These are phyloP conservation scores for Laguncularia racemosa DNA, from an alignment of 345 rosid species.

Conservation along the genomic window DNA sequence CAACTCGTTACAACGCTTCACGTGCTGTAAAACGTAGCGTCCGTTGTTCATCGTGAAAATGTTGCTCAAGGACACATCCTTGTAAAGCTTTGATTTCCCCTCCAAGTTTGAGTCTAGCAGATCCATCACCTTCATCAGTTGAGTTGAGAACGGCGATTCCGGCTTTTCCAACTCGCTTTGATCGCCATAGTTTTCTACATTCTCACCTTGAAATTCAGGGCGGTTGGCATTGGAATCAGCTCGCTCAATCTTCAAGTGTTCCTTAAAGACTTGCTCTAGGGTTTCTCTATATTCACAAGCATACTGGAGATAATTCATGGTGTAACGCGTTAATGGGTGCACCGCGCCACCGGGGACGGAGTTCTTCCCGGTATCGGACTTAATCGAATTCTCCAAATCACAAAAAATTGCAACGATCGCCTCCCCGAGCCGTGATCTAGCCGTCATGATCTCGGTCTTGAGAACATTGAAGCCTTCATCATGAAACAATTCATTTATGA, in stretches of 20 bases:
- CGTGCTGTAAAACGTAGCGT: slow-evolving; percentile 78
- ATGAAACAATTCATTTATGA: slow-evolving; percentile 33
- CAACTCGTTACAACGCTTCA: slow-evolving; percentile 61
- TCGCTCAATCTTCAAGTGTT: slow-evolving; percentile 62
- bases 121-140: slow-evolving; percentile 60
- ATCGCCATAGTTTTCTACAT: neutral
- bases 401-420: slow-evolving; percentile 53
- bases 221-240: slow-evolving; percentile 42
- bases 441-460: slow-evolving; percentile 38
- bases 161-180: slow-evolving; percentile 8
- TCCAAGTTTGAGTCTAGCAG: slow-evolving; percentile 56
- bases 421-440: slow-evolving; percentile 62
- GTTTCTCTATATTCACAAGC: slow-evolving; percentile 73
- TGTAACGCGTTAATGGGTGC: slow-evolving; percentile 85
- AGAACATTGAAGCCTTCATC: slow-evolving; percentile 38
- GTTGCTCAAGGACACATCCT: slow-evolving; percentile 48
- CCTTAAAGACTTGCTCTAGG: slow-evolving; percentile 71
- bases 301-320: slow-evolving; percentile 68
- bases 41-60: slow-evolving; percentile 99
- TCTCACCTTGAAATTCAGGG: slow-evolving; percentile 13
- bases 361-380: slow-evolving; percentile 56
- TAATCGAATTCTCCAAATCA: slow-evolving; percentile 70
- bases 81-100: slow-evolving; percentile 62
- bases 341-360: slow-evolving; percentile 86
- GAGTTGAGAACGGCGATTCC: slow-evolving; percentile 39